phyloP scores from a whole-genome alignment of 306 rosid species.

The Cicer chorassanicum region DNA sequence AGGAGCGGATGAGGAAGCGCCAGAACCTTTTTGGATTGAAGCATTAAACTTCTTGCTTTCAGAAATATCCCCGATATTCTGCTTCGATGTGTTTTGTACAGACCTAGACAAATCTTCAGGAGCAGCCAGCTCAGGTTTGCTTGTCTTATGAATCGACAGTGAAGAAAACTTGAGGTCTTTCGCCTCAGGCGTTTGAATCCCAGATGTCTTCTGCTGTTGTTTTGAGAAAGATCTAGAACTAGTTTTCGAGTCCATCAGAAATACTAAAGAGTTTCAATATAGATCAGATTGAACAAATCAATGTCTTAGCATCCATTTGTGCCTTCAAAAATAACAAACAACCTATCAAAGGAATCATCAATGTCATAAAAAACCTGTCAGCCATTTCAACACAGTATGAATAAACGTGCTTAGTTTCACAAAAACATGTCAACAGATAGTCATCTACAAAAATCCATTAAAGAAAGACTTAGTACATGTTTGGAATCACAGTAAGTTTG shows the following conservation, averaged over 20 bases:
- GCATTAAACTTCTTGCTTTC: constrained; percentile 53
- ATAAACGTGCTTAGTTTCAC: constrained; percentile 7
- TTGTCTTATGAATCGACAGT: constrained; percentile 44
- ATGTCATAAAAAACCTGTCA: constrained; percentile 39
- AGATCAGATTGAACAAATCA: constrained; percentile 53
- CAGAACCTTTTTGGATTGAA: constrained; percentile 54
- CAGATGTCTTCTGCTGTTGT: constrained; percentile 57
- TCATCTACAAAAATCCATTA: constrained; percentile 28
- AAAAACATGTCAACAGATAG: constrained; percentile 1
- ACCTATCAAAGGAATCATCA: constrained; percentile 45
- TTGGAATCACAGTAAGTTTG: no score
- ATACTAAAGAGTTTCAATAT: constrained; percentile 39
- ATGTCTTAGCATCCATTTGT: constrained; percentile 46
- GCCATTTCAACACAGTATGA: constrained; percentile 30
- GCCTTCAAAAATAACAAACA: constrained; percentile 32
- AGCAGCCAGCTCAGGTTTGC: constrained; percentile 52
- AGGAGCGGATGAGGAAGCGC: constrained; percentile 57
- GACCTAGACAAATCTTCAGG: constrained; percentile 54
- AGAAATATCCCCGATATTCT: constrained; percentile 52
- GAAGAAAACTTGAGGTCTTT: constrained; percentile 58
- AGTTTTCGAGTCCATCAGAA: constrained; percentile 75
- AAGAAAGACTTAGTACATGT: not conserved
- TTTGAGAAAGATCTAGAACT: constrained; percentile 60
- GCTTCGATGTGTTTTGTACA: constrained; percentile 52
- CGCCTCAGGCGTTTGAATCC: constrained; percentile 54